Conservation (phyloP, 2,329 filamentous ascomycete genomes). For the Colletotrichum sansevieriae region DNA sequence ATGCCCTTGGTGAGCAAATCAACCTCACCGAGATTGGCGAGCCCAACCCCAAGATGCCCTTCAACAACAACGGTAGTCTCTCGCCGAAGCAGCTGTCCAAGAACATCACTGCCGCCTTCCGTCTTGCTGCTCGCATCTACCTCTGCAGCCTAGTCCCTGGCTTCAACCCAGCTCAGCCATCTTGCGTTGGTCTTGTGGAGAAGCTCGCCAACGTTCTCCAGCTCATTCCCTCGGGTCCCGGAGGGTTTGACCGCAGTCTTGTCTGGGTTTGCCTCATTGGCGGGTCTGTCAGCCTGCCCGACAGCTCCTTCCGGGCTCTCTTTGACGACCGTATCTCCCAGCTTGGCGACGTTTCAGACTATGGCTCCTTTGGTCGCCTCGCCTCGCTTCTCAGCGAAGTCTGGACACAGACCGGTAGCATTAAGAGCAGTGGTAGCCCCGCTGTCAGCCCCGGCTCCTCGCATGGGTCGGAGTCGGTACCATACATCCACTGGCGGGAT, state of each 20-base stretch:
- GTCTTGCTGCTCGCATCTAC: constrained; percentile 92
- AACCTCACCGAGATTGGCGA: constrained; percentile 80
- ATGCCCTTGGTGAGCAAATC: constrained; percentile 88
- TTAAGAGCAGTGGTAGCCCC: constrained; percentile 52
- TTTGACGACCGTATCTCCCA: constrained; percentile 80
- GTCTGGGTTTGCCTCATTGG: constrained; percentile 94
- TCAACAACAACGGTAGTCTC: constrained; percentile 78
- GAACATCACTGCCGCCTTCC: constrained; percentile 93
- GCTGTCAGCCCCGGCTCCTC: constrained; percentile 45
- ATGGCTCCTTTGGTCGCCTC: constrained; percentile 89
- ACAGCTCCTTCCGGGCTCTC: constrained; percentile 81
- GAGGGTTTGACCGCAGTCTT: constrained; percentile 89
- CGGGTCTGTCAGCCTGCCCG: constrained; percentile 80
- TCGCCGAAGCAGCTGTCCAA: constrained; percentile 85
- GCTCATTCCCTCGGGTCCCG: constrained; percentile 83
- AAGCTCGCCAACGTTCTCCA: constrained; percentile 83
- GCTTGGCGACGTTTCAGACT: constrained; percentile 81
- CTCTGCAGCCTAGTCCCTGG: constrained; percentile 95
- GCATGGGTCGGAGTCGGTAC: constrained; percentile 57
- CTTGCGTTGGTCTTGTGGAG: constrained; percentile 81
- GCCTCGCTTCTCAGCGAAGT: constrained; percentile 83
- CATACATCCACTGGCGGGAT: constrained; percentile 93
- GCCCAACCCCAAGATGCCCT: constrained; percentile 69
- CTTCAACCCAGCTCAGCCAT: constrained; percentile 80
- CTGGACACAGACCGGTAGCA: constrained; percentile 82